phyloP scores from a whole-genome alignment of 306 rosid species.

The Inga laurina region DNA sequence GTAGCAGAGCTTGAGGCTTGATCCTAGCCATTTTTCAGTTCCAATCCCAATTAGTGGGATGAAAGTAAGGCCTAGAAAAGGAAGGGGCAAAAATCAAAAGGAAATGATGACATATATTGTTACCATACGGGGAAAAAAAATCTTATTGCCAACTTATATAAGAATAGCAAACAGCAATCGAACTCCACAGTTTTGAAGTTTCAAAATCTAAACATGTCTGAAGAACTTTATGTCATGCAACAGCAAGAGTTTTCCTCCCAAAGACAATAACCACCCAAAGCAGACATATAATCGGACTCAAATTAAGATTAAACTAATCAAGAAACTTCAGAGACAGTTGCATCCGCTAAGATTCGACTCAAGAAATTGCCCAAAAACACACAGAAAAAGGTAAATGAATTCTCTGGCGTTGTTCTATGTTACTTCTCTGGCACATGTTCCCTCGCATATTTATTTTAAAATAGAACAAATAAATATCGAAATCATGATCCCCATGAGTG shows the following conservation, averaged over 20 bases:
- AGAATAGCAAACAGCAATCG: conserved; percentile 16
- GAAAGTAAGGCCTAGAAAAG: conserved; percentile 9
- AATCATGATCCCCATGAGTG: background rate
- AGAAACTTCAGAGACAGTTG: conserved; percentile 23
- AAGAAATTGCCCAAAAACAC: background rate
- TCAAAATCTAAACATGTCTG: conserved; percentile 15
- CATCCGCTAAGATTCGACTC: conserved; percentile 25
- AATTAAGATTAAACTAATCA: conserved; percentile 35
- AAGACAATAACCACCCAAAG: conserved; percentile 18
- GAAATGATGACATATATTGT: conserved; percentile 5
- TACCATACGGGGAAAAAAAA: background rate
- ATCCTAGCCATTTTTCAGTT: conserved; percentile 65
- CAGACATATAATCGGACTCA: conserved; percentile 14
- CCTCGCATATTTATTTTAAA: background rate
- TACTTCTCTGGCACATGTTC: background rate
- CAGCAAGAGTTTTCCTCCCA: background rate
- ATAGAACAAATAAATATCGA: background rate
- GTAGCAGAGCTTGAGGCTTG: conserved; percentile 72
- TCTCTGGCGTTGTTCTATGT: background rate
- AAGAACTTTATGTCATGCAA: background rate
- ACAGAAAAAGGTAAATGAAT: background rate
- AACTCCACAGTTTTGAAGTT: conserved; percentile 17
- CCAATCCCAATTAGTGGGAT: conserved; percentile 30
- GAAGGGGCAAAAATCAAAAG: conserved; percentile 1
- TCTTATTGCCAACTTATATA: background rate